Base-by-base conservation (phyloP, 1,284 basidiomycete genomes). In the Microbotryum scabiosae region DNA sequence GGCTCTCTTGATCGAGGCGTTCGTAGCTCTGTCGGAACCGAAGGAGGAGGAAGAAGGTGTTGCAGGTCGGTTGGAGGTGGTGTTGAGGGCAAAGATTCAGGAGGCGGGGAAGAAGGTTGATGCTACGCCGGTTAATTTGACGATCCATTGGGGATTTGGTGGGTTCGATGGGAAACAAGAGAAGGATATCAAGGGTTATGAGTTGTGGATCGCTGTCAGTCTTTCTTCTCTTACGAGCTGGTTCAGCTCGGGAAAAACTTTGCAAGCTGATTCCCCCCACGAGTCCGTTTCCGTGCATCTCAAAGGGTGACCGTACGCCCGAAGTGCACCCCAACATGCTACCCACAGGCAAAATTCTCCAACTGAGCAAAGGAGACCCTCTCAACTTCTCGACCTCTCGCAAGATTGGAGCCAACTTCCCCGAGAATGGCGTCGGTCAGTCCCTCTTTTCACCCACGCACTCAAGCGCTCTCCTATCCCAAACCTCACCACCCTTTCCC, bases 81-180 rank as follows among this genome's bases (percentile, higher is more conserved):
- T 66, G 12, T 23, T 66, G 26, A 44, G 67, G 46, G 62, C 64
- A 5, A 63, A 56, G 54, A 62, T 68, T 43, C 51, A 64, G 32
- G 67, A 66, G 12, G 64, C 53, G 18, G 67, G 28, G 4, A 51
- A 48, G 45, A 21, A 51, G 28, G 43, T 41, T 4, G 14, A 50
- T 21, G 67, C 62, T 2, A 66, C 64, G 14, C 64, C 67, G 2
- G 51, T 68, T 8, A 66, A 66, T 52, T 23, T 66, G 41, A 68
- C 67, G 0, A 57, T 67, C 1, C 66, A 67, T 55, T 68, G 67
- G 66, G 67, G 67, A 5, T 68, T 66, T 6, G 64, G 59, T 49
- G 51, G 62, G 21, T 54, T 60, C 30, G 26, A 36, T 16, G 32
- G 57, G 44, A 25, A 30, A 4, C 58, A 66, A 12, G 16, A 30